Evolutionary conservation across 345 rosid genomes (phyloP).

Genomic region (Cardiospermum halicacabum): DNA sequence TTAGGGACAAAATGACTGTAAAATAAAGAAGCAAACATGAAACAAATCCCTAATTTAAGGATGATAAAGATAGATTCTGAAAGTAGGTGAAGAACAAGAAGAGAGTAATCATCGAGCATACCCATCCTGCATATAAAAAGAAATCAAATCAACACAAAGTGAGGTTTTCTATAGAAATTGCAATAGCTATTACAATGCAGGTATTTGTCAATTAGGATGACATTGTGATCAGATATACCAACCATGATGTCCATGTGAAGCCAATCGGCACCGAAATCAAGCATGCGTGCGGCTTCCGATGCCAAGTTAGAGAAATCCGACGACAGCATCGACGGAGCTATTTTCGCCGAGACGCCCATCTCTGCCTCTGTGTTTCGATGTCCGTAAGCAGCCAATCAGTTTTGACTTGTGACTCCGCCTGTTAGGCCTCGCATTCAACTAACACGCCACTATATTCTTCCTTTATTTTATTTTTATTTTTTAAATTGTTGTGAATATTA

Average conservation of each 20-base stretch:
- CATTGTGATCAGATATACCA: background rate
- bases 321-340: conserved; percentile 94
- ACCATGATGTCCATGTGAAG: conserved; percentile 99
- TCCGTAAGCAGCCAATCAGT: background rate
- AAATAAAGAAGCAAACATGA: conserved; percentile 9
- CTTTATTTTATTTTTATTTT: too few species aligned
- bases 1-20: conserved; percentile 85
- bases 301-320: conserved; percentile 89
- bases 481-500: too few species aligned
- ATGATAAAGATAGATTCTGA: background rate
- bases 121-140: conserved; percentile 67
- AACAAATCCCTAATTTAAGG: too few species aligned
- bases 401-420: too few species aligned
- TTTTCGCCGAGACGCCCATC: conserved; percentile 65
- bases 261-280: conserved; percentile 85
- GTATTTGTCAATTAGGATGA: too few species aligned
- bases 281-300: conserved; percentile 81
- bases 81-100: conserved; percentile 15
- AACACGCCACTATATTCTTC: too few species aligned
- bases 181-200: background rate
- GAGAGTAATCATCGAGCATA: conserved; percentile 30
- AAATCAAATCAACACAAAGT: conserved; percentile 3
- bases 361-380: conserved; percentile 3
- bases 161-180: background rate
- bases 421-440: too few species aligned